Evolutionary conservation across 1,284 basidiomycete species (phyloP), one percentile per base, ranked within the genome.

Genomic region (Kalmanozyma brasiliensis): DNA sequence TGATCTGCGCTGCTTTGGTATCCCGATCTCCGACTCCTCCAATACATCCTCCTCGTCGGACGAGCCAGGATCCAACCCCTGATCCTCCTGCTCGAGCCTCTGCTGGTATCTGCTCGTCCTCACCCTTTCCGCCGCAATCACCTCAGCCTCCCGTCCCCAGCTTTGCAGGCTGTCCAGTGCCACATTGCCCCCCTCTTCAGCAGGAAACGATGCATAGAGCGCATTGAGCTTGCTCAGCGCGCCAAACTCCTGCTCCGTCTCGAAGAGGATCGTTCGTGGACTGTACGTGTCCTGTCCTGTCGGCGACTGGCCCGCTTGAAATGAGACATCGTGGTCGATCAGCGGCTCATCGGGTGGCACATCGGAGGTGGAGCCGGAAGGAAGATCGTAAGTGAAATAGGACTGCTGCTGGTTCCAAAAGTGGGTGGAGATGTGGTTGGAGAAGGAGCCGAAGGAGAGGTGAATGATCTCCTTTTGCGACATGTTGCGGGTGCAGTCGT

Each of bases 341-440:
- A n/a, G n/a, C n/a, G n/a, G n/a, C n/a, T n/a, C n/a, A n/a, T n/a
- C n/a, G n/a, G n/a, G n/a, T n/a, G n/a, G n/a, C n/a, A n/a, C n/a
- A n/a, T n/a, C 45, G 19, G 48, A 51, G 34, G 34, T 67, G n/a
- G 65, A 49, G 10, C 47, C 51, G 11, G 59, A 62, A 8, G 55
- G 49, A 3, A 53, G 40, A 14, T 63, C 59, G 51, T 72, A 76
- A 26, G 64, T 59, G 42, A 79, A 78, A 59, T 81, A 79, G 20
- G 72, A 63, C 40, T 78, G 66, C 33, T 81, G 79, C 40, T 75
- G 49, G 47, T 81, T 81, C 74, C 76, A 81, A 40, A 77, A 81
- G 53, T 79, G 76, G 13, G 78, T 78, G 8, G 78, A 56, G 37
- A 77, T 70, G 62, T 78, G 73, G 41, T 78, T 77, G 34, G 79